A percentile compares a stretch with the other conserved stretches of the same genome.
phyloP scores from a whole-genome alignment of 352 stramenopile genomes.

The Blastocystis sp. region DNA sequence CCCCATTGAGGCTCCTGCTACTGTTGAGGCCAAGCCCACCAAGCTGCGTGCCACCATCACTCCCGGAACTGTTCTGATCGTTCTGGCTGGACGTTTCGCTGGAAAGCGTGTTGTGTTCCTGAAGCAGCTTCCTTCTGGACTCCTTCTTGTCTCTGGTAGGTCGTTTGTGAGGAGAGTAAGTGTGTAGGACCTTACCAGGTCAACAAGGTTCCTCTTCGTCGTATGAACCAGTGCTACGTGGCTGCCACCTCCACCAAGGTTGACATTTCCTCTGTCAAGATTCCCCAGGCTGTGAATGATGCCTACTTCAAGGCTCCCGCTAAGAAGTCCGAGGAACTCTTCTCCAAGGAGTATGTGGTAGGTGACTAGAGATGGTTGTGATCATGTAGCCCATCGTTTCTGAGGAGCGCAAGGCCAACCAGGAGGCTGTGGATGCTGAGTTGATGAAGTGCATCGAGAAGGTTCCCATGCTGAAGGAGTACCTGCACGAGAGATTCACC shows the following conservation, averaged over 20 bases:
- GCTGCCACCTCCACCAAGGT: slow-evolving; percentile 96
- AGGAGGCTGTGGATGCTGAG: slow-evolving; percentile 90
- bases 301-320: slow-evolving; percentile 87
- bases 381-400: slow-evolving; percentile 81
- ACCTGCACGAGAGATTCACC: slow-evolving; percentile 95
- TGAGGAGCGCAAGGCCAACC: slow-evolving; percentile 93
- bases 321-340: slow-evolving; percentile 79
- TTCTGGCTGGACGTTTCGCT: slow-evolving; percentile 88
- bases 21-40: slow-evolving; percentile 71
- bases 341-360: slow-evolving; percentile 73
- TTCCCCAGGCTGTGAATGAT: slow-evolving; percentile 82
- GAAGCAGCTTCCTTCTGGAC: slow-evolving; percentile 87
- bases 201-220: slow-evolving; percentile 92
- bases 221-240: slow-evolving; percentile 96
- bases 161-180: not conserved
- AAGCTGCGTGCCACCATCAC: slow-evolving; percentile 89
- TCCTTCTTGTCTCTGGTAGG: slow-evolving; percentile 68
- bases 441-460: slow-evolving; percentile 74
- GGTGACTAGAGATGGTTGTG: slow-evolving; percentile 85
- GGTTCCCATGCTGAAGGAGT: slow-evolving; percentile 88
- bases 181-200: slow-evolving; percentile 91
- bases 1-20: slow-evolving; percentile 53
- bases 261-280: slow-evolving; percentile 81
- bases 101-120: slow-evolving; percentile 95
- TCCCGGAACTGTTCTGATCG: slow-evolving; percentile 89